Evolutionary conservation across 208 protist genomes (phyloP).

Genomic region (Trypanosoma melophagium): DNA sequence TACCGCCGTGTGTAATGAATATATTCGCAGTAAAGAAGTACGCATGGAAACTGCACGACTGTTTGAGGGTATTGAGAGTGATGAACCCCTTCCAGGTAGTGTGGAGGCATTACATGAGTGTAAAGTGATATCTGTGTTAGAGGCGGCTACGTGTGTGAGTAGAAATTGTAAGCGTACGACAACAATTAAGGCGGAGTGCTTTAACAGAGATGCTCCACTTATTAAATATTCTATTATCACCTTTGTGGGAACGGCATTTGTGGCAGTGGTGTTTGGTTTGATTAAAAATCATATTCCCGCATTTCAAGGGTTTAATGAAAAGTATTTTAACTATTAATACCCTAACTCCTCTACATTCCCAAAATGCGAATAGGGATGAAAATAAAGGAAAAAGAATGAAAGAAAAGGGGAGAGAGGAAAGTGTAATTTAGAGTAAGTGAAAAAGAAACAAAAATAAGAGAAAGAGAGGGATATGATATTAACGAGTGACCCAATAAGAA

Average conservation of each 20-base stretch:
- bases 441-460: too few relatives aligned
- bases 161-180: constrained; percentile 62
- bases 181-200: constrained; percentile 77
- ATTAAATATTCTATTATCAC: constrained; percentile 69
- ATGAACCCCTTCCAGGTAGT: constrained; percentile 22
- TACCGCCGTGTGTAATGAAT: constrained; percentile 53
- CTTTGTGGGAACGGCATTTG: constrained; percentile 54
- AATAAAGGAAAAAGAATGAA: neutral
- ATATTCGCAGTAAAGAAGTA: constrained; percentile 54
- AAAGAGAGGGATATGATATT: too few relatives aligned
- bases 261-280: constrained; percentile 64
- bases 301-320: constrained; percentile 65
- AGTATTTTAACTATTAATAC: constrained; percentile 70
- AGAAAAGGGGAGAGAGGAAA: too few relatives aligned
- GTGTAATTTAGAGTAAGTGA: too few relatives aligned
- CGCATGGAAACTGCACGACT: constrained; percentile 62
- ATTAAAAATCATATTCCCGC: constrained; percentile 83
- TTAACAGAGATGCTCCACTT: constrained; percentile 62
- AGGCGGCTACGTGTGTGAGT: constrained; percentile 58
- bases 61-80: constrained; percentile 62
- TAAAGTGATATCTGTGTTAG: constrained; percentile 66
- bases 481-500: too few relatives aligned
- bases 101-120: constrained; percentile 56
- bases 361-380: neutral
- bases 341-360: too few relatives aligned